Evolutionary conservation across 2,329 filamentous ascomycete genomes (phyloP).

Genomic region (Iodosphaeria phyllophila): DNA sequence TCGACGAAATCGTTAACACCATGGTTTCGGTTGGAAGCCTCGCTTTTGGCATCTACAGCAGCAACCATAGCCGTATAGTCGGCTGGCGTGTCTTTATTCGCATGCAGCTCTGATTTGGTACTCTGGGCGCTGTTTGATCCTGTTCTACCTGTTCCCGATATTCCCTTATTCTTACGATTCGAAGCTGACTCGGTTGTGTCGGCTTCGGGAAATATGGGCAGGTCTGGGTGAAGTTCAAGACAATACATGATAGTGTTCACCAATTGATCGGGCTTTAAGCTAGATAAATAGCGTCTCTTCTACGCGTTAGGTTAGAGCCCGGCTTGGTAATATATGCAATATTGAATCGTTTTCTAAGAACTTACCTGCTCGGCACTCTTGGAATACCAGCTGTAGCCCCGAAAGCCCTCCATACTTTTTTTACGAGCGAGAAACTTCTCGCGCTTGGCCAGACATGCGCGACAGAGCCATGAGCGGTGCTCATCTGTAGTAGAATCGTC

Average conservation of each 20-base stretch:
- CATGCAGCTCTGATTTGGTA: slow-evolving; percentile 15
- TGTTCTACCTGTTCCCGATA: neutral
- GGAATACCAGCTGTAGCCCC: slow-evolving; percentile 18
- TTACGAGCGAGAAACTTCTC: slow-evolving; percentile 22
- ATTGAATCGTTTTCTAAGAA: neutral
- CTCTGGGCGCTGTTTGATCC: slow-evolving; percentile 12
- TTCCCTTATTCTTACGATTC: too few relatives aligned
- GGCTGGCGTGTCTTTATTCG: slow-evolving; percentile 16
- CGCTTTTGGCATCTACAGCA: slow-evolving; percentile 5
- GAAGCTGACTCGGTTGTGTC: slow-evolving; percentile 11
- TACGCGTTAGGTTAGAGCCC: slow-evolving; percentile 11
- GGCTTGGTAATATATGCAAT: too few relatives aligned
- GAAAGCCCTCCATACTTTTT: slow-evolving; percentile 16
- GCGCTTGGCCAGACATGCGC: slow-evolving; percentile 33
- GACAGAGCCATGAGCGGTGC: slow-evolving; percentile 55
- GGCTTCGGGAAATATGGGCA: slow-evolving; percentile 40
- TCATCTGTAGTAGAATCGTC: slow-evolving; percentile 47
- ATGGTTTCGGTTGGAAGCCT: slow-evolving; percentile 2
- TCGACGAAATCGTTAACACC: neutral
- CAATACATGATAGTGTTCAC: slow-evolving; percentile 46
- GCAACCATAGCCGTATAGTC: slow-evolving; percentile 10
- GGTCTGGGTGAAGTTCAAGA: slow-evolving; percentile 39
- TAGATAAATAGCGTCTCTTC: slow-evolving; percentile 43
- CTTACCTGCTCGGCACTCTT: slow-evolving; percentile 20
- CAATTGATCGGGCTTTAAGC: slow-evolving; percentile 39